Evolutionary conservation across 1,139 yeast species (phyloP).

Genomic region (Kodamaea ohmeri): DNA sequence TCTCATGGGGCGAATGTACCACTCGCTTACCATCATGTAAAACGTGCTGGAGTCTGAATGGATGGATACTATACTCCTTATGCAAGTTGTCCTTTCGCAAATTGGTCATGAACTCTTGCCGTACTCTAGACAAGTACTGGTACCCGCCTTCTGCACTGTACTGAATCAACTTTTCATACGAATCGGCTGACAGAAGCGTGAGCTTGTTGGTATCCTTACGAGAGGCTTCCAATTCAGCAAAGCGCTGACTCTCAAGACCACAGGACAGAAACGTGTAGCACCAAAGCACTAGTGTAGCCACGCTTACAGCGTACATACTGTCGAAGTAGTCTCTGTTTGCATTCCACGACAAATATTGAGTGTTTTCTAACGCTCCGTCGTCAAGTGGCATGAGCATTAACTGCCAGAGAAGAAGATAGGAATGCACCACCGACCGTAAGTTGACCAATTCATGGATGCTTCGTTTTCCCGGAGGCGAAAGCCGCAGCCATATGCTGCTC

Average conservation of each 20-base stretch:
- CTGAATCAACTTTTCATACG: constrained; percentile 23
- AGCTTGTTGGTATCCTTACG: constrained; percentile 2
- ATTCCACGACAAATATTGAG: constrained; percentile 28
- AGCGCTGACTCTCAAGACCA: constrained; percentile 40
- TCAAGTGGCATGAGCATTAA: constrained; percentile 49
- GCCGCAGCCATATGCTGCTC: constrained; percentile 43
- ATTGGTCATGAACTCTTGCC: constrained; percentile 28
- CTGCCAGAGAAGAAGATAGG: constrained; percentile 62
- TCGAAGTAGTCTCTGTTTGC: constrained; percentile 34
- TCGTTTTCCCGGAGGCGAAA: constrained; percentile 17
- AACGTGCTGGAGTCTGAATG: constrained; percentile 26
- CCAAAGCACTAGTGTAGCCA: constrained; percentile 50
- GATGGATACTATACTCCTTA: constrained; percentile 26
- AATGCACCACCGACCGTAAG: constrained; percentile 53
- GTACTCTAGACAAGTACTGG: constrained; percentile 34
- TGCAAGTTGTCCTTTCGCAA: constrained; percentile 22
- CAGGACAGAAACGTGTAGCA: constrained; percentile 40
- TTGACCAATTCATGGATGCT: constrained; percentile 32
- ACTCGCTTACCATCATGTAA: constrained; percentile 8
- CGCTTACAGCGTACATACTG: constrained; percentile 42
- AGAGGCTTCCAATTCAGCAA: constrained; percentile 17
- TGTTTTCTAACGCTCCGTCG: constrained; percentile 18
- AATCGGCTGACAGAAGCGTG: constrained; percentile 11
- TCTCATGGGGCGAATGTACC: constrained; percentile 30
- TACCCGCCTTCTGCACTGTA: constrained; percentile 29